A percentile compares a stretch with the other conserved stretches of the same genome.
phyloP scores from a whole-genome alignment of 805 yeast species.

The Candida adriatica region DNA sequence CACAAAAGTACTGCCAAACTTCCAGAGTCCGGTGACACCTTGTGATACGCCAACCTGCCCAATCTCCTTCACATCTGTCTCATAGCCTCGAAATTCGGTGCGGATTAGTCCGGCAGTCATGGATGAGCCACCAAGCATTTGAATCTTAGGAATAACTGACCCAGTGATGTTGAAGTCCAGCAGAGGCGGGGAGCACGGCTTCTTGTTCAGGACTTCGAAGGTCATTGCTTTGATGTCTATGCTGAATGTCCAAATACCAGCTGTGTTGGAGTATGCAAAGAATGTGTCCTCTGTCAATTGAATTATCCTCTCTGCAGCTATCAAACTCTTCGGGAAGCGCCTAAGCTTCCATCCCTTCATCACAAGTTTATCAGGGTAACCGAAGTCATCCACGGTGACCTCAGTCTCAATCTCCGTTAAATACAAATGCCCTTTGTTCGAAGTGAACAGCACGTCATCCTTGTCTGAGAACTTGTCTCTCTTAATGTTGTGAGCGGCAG shows the following conservation, averaged over 20 bases:
- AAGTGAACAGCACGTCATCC: conserved; percentile 5
- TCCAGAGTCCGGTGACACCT: conserved; percentile 13
- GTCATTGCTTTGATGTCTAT: conserved; percentile 1
- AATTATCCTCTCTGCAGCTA: conserved; percentile 3
- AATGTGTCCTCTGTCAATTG: conserved; percentile 5
- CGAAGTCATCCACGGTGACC: conserved; percentile 4
- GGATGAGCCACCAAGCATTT: conserved; percentile 18
- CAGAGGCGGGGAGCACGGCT: conserved; percentile 12
- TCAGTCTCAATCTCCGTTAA: conserved; percentile 4
- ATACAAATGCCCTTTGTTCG: conserved; percentile 5
- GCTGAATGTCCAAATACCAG: conserved; percentile 4
- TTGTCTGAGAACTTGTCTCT: neutral
- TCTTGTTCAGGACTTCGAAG: neutral
- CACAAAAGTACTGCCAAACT: conserved; percentile 6
- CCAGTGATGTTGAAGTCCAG: conserved; percentile 21
- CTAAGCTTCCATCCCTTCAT: conserved; percentile 9
- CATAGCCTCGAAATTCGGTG: conserved; percentile 19
- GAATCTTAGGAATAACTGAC: conserved; percentile 16
- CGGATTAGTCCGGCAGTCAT: conserved; percentile 15
- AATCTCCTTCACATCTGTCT: neutral
- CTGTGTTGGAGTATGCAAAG: conserved; percentile 5
- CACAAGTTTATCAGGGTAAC: conserved; percentile 5
- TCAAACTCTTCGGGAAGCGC: conserved; percentile 3
- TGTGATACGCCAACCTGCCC: conserved; percentile 1
- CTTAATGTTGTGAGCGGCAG: conserved; percentile 3